These are phyloP conservation scores for Arxiozyma slooffiae DNA, from an alignment of 1,139 yeast species.

Conservation along the genomic window DNA sequence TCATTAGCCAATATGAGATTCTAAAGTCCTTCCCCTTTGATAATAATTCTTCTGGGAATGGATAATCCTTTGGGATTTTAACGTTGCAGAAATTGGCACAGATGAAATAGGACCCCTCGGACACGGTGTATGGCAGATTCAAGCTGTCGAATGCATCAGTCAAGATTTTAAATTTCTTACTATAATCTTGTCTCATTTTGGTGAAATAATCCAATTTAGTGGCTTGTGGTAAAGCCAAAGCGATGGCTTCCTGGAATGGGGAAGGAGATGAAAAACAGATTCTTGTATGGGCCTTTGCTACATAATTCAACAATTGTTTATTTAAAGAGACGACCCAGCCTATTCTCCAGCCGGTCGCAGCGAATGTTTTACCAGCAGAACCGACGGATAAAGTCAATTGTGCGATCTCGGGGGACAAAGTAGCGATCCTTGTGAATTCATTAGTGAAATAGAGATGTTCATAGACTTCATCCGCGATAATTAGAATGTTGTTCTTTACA, in stretches of 20 bases:
- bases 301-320: conserved; percentile 69
- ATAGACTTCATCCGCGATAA: conserved; percentile 89
- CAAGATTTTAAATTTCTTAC: conserved; percentile 60
- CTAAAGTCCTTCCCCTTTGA: conserved; percentile 74
- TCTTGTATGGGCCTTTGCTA: conserved; percentile 84
- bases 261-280: conserved; percentile 84
- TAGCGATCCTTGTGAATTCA: conserved; percentile 73
- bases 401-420: conserved; percentile 66
- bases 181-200: conserved; percentile 55
- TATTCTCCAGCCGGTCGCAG: conserved; percentile 97
- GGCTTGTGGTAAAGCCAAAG: conserved; percentile 62
- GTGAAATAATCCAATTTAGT: conserved; percentile 55
- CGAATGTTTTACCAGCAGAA: conserved; percentile 93
- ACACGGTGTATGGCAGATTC: conserved; percentile 74
- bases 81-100: conserved; percentile 79
- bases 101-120: conserved; percentile 90
- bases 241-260: conserved; percentile 89
- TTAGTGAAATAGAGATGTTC: conserved; percentile 71
- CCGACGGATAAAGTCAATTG: conserved; percentile 83
- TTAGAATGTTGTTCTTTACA: conserved; percentile 67
- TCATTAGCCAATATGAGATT: conserved; percentile 84
- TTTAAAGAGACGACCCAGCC: conserved; percentile 86
- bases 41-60: conserved; percentile 59
- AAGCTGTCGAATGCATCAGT: conserved; percentile 74
- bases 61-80: conserved; percentile 62